Evolutionary conservation across 2,329 filamentous ascomycete species (phyloP).

Genomic region (Colletotrichum magnum): DNA sequence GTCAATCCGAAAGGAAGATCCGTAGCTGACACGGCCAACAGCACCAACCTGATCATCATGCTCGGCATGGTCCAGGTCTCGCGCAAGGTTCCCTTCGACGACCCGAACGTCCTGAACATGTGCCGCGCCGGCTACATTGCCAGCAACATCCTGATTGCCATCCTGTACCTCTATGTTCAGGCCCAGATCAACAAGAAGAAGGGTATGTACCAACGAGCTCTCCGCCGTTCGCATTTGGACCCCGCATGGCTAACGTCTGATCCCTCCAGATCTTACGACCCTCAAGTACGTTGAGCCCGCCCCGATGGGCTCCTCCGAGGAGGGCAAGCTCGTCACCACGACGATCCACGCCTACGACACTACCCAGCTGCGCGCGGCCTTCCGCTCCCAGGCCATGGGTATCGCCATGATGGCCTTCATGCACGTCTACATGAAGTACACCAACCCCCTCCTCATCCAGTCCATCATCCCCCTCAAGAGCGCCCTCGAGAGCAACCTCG

Average conservation of each 20-base stretch:
- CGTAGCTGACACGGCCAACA: slow-evolving; percentile 57
- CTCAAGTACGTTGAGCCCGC: slow-evolving; percentile 99
- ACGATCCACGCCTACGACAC: slow-evolving; percentile 96
- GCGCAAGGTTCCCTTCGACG: slow-evolving; percentile 95
- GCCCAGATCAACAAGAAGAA: slow-evolving; percentile 94
- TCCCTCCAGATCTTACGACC: slow-evolving; percentile 85
- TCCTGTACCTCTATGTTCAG: slow-evolving; percentile 89
- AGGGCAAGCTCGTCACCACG: slow-evolving; percentile 96
- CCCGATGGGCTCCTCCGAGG: slow-evolving; percentile 92
- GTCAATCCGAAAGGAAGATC: background rate
- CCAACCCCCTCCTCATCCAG: slow-evolving; percentile 98
- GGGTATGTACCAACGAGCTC: slow-evolving; percentile 73
- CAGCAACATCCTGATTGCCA: slow-evolving; percentile 85
- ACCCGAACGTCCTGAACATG: slow-evolving; percentile 74
- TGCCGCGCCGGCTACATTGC: slow-evolving; percentile 69
- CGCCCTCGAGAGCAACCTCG: slow-evolving; percentile 93
- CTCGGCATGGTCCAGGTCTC: slow-evolving; percentile 98
- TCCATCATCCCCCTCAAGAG: slow-evolving; percentile 98
- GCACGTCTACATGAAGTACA: slow-evolving; percentile 99
- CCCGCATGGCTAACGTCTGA: no score
- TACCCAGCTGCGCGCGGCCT: slow-evolving; percentile 84
- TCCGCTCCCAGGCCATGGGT: slow-evolving; percentile 95
- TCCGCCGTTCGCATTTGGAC: background rate
- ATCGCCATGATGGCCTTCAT: slow-evolving; percentile 98
- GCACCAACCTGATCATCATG: slow-evolving; percentile 94